phyloP scores from a whole-genome alignment of 331 rosid species.

The Phaseolus coccineus region DNA sequence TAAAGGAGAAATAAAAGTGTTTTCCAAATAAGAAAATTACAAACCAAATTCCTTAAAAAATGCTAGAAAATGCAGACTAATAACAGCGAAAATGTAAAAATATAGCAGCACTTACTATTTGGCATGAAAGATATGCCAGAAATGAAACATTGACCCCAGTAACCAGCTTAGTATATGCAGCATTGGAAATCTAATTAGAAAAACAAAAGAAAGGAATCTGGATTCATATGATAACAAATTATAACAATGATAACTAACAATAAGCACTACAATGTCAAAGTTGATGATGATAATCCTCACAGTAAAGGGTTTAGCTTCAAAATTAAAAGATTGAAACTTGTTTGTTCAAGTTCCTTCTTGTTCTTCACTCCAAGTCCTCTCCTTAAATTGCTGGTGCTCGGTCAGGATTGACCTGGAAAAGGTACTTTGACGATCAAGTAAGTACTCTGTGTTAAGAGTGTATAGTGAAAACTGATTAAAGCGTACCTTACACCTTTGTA shows the following conservation, averaged over 20 bases:
- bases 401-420: no score
- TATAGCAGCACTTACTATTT: slow-evolving; percentile 41
- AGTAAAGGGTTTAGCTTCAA: slow-evolving; percentile 50
- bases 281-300: slow-evolving; percentile 38
- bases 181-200: not conserved
- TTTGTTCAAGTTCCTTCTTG: no score
- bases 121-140: slow-evolving; percentile 45
- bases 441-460: no score
- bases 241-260: not conserved
- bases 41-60: slow-evolving; percentile 3
- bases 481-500: no score
- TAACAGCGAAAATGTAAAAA: not conserved
- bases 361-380: no score
- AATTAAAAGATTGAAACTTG: no score
- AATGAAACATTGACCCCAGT: slow-evolving; percentile 28
- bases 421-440: no score
- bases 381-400: no score
- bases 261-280: slow-evolving; percentile 4
- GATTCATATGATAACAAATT: not conserved
- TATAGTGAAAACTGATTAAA: no score
- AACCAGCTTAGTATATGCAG: slow-evolving; percentile 34
- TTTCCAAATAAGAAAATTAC: not conserved
- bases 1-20: not conserved
- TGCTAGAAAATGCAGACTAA: not conserved
- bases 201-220: slow-evolving; percentile 1